Conservation (phyloP, 306 rosid genomes). For the Abrus precatorius region DNA sequence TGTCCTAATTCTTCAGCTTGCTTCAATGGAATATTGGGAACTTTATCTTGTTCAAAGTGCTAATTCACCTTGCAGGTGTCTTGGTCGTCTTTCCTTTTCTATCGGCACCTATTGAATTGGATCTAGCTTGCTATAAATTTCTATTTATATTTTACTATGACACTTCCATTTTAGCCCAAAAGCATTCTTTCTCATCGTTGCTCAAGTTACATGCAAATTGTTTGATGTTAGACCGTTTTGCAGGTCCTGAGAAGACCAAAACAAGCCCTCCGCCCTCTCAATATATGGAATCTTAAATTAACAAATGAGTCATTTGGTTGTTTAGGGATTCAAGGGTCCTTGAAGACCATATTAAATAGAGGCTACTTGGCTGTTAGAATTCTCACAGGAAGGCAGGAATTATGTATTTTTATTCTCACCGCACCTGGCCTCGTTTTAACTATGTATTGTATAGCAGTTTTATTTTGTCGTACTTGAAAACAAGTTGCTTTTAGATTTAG, state of each 20-base stretch:
- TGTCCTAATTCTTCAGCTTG: constrained; percentile 37
- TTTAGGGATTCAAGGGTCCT: constrained; percentile 48
- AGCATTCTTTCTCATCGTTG: constrained; percentile 2
- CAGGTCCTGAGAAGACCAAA: constrained; percentile 86
- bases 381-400: constrained; percentile 49
- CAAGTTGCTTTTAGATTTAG: constrained; percentile 37
- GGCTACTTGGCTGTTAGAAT: constrained; percentile 49
- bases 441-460: constrained; percentile 61
- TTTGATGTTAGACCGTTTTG: constrained; percentile 50
- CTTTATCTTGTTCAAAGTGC: constrained; percentile 1
- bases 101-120: not conserved
- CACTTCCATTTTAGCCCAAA: constrained; percentile 18
- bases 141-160: not conserved
- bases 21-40: constrained; percentile 12
- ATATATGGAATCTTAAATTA: constrained; percentile 80
- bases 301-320: constrained; percentile 40
- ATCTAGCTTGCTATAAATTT: not conserved
- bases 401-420: constrained; percentile 42
- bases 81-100: constrained; percentile 25
- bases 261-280: constrained; percentile 91
- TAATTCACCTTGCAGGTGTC: constrained; percentile 19
- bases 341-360: constrained; percentile 47
- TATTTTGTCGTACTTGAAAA: constrained; percentile 6
- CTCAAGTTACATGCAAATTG: not conserved
- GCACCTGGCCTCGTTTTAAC: constrained; percentile 45